Evolutionary conservation across 106 monocot species (phyloP).

Genomic region (Acorus gramineus): DNA sequence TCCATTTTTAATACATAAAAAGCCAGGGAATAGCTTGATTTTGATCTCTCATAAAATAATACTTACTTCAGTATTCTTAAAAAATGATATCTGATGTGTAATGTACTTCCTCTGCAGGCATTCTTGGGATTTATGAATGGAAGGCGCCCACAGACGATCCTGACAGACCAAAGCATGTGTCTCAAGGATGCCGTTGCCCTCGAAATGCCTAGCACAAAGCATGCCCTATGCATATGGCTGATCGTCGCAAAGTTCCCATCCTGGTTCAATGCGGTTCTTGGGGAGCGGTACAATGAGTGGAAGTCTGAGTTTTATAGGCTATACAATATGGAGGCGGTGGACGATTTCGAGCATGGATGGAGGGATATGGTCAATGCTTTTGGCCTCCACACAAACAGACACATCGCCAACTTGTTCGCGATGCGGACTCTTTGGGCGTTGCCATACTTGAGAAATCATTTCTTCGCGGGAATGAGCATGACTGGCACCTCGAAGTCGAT

Average conservation of each 20-base stretch:
- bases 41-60: no score
- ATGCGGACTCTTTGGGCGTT: conserved; percentile 64
- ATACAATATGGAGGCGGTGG: conserved; percentile 47
- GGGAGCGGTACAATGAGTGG: conserved; percentile 67
- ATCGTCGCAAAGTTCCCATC: conserved; percentile 66
- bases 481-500: conserved; percentile 50
- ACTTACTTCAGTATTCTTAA: no score
- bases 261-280: conserved; percentile 77
- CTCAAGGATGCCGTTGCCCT: conserved; percentile 55
- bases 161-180: conserved; percentile 70
- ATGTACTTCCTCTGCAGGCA: conserved; percentile 21
- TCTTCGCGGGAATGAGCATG: conserved; percentile 58
- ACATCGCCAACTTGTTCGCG: conserved; percentile 57
- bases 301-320: conserved; percentile 60
- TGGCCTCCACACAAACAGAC: conserved; percentile 63
- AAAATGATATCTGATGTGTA: no score
- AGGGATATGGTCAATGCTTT: conserved; percentile 57
- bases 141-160: conserved; percentile 60
- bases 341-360: conserved; percentile 79
- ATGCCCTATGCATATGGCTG: conserved; percentile 69
- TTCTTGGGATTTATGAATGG: conserved; percentile 85
- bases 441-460: conserved; percentile 69
- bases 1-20: neutral
- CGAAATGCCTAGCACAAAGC: conserved; percentile 69
- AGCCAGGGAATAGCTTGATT: no score